Evolutionary conservation across 192 early-diverging fungal genomes (phyloP), one percentile per base, ranked within the genome.

Genomic region (Coemansia sp.): DNA sequence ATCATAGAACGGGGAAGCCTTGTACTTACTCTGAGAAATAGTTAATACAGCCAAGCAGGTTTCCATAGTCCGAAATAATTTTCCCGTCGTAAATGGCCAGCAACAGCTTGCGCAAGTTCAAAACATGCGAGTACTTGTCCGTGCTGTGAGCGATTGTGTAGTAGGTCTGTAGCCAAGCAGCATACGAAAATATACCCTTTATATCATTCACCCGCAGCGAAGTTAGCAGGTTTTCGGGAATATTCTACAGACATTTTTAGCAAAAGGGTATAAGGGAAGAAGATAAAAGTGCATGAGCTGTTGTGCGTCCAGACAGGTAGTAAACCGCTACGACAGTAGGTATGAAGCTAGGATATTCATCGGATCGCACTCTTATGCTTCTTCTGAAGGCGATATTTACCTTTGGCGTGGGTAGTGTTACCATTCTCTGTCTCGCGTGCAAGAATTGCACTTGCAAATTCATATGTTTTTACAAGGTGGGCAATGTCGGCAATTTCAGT

Each of bases 181-280:
- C 58, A 38, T 67, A 67, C 9, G 61, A 30, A 7, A 59, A 23
- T n/a, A 66, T 28, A 31, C 59, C 53, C 36, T 59, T 58, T 10
- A 70, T 23, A 29, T 76, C 74, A 13, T 41, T 61, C 31, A 76
- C 36, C 20, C 64, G 74, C 54, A 76, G 42, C 4, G 48, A 53
- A 34, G n/a, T 59, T 10, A 69, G 17, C 23, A 38, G 13, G 4
- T 27, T 10, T 23, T 40, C 31, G 13, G 44, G 36, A n/a, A 62
- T 50, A 37, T 61, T 2, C 59, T 61, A 61, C 19, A 36, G 33
- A 7, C 27, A 11, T 36, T 4, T n/a, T 55, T 55, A 31, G 22
- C 47, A 50, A 9, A 50, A 19, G 41, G 14, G 7, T 19, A 34
- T 20, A 27, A 2, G 40, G 31, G 50, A 33, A 54, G 19, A 20